Conservation (phyloP, 2,329 filamentous ascomycete genomes). For the Pseudogymnoascus sp. region DNA sequence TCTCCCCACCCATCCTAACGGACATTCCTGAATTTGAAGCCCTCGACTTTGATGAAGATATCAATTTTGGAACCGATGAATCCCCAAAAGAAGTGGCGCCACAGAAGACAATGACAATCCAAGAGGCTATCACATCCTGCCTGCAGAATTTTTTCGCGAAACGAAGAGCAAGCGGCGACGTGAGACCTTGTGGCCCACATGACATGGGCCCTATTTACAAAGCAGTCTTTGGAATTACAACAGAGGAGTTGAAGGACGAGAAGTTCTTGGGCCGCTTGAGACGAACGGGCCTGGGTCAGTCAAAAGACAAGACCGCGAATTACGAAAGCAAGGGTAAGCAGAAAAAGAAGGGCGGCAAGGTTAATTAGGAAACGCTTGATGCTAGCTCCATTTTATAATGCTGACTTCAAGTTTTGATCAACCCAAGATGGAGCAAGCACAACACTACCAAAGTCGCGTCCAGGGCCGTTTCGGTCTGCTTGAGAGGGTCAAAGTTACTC, state of each 20-base stretch:
- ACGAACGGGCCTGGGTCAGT: constrained; percentile 13
- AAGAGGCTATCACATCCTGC: constrained; percentile 18
- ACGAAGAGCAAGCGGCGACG: constrained; percentile 24
- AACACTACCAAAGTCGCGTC: no score
- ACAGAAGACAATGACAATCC: constrained; percentile 17
- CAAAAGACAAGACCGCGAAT: background rate
- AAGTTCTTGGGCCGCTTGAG: constrained; percentile 17
- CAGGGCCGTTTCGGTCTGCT: background rate
- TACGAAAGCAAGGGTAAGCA: constrained; percentile 9
- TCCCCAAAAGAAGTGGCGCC: background rate
- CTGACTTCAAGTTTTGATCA: background rate
- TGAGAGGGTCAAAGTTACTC: background rate
- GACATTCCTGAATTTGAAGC: constrained; percentile 13
- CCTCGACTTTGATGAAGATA: background rate
- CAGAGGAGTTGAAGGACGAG: constrained; percentile 16
- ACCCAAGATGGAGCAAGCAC: background rate
- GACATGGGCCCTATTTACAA: constrained; percentile 20
- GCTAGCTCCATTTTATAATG: background rate
- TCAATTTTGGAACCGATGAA: constrained; percentile 4
- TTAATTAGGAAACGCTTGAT: background rate
- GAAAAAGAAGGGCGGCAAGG: constrained; percentile 12
- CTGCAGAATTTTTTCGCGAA: constrained; percentile 23
- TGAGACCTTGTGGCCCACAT: constrained; percentile 24
- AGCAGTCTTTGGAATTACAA: constrained; percentile 17
- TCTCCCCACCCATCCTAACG: constrained; percentile 11